Conservation (phyloP, 345 rosid species). For the Salix purpurea region DNA sequence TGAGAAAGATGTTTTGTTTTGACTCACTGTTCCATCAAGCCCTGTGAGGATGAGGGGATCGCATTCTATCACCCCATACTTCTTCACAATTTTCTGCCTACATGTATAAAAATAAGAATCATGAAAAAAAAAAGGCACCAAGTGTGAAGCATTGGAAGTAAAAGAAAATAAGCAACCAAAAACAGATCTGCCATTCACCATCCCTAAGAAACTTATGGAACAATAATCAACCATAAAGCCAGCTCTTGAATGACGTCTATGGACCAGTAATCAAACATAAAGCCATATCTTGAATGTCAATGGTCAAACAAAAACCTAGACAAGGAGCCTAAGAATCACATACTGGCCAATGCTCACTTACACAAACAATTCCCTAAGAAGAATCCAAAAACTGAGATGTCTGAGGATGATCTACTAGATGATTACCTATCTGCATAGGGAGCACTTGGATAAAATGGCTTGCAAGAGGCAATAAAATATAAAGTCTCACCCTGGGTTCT, state of each 20-base stretch:
- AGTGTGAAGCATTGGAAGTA: background rate
- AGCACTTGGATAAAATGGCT: background rate
- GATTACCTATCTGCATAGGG: background rate
- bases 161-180: background rate
- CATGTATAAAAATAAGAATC: slow-evolving; percentile 19
- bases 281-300: slow-evolving; percentile 1
- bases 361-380: slow-evolving; percentile 1
- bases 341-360: slow-evolving; percentile 1
- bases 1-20: slow-evolving; percentile 9
- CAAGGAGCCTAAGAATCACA: background rate
- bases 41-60: slow-evolving; percentile 69
- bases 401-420: background rate
- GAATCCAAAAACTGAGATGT: background rate
- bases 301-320: background rate
- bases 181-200: background rate
- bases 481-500: slow-evolving; percentile 54
- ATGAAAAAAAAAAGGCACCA: background rate
- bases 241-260: background rate
- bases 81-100: slow-evolving; percentile 61
- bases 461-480: slow-evolving; percentile 4
- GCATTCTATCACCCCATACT: slow-evolving; percentile 83
- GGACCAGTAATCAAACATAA: background rate
- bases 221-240: background rate
- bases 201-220: background rate
- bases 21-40: slow-evolving; percentile 80